Evolutionary conservation across 2,329 filamentous ascomycete genomes (phyloP).

Genomic region (Monilinia fructicola): DNA sequence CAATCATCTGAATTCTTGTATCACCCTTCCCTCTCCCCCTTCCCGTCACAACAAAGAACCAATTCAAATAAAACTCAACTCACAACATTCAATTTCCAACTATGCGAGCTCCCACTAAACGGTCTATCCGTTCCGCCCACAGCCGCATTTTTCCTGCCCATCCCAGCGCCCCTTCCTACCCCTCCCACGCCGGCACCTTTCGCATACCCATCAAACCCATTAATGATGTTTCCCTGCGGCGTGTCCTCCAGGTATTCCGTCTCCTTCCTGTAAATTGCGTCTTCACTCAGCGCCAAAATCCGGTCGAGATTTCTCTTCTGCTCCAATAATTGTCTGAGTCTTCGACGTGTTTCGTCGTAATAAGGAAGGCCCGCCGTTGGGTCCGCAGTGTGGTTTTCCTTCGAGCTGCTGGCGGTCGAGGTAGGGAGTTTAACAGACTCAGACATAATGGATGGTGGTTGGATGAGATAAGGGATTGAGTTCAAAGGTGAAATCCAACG

Average conservation of each 20-base stretch:
- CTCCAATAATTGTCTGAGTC: slow-evolving; percentile 64
- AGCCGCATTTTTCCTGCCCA: slow-evolving; percentile 62
- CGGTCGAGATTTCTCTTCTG: slow-evolving; percentile 55
- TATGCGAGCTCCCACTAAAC: slow-evolving; percentile 58
- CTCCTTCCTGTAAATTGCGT: slow-evolving; percentile 81
- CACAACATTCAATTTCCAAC: slow-evolving; percentile 53
- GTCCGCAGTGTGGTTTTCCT: slow-evolving; percentile 49
- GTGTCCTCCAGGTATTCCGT: slow-evolving; percentile 88
- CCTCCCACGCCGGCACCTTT: slow-evolving; percentile 71
- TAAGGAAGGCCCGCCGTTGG: slow-evolving; percentile 56
- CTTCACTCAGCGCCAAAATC: slow-evolving; percentile 54
- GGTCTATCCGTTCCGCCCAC: slow-evolving; percentile 68
- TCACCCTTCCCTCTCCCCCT: not conserved
- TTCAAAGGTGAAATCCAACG: not conserved
- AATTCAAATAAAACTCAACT: slow-evolving; percentile 25
- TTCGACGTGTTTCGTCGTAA: slow-evolving; percentile 70
- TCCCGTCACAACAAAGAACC: not conserved
- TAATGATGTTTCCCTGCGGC: slow-evolving; percentile 89
- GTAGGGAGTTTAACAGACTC: not conserved
- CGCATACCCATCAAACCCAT: slow-evolving; percentile 97
- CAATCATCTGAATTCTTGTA: not conserved
- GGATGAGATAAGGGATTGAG: not conserved
- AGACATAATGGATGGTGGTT: not conserved
- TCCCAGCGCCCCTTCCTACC: slow-evolving; percentile 45
- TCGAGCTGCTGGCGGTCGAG: not conserved